Evolutionary conservation across 2,329 filamentous ascomycete genomes (phyloP).

Genomic region (Cladophialophora psammophila): DNA sequence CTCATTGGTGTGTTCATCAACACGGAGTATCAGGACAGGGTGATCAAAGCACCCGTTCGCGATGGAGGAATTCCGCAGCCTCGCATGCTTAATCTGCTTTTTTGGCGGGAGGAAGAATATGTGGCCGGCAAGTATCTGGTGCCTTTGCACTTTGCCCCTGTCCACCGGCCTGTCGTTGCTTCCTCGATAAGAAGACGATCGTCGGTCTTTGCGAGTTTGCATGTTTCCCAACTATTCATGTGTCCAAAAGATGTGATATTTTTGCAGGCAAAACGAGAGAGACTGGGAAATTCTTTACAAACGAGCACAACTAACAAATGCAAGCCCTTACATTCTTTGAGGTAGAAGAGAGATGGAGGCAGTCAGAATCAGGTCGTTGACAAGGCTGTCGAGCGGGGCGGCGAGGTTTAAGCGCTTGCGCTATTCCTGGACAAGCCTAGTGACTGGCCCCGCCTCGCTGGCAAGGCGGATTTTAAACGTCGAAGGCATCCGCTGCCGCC

Average conservation of each 20-base stretch:
- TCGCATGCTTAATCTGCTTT: neutral
- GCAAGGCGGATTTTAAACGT: neutral
- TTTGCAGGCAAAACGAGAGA: neutral
- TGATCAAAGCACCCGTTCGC: neutral
- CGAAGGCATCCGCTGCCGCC: neutral
- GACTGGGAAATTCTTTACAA: neutral
- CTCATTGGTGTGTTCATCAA: neutral
- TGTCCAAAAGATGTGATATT: neutral
- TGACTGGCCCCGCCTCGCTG: neutral
- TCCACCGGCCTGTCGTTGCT: neutral
- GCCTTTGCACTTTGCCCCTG: neutral
- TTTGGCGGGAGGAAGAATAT: neutral
- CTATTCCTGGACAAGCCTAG: neutral
- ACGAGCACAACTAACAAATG: neutral
- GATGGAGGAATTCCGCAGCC: neutral
- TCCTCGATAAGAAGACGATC: neutral
- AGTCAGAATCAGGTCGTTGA: neutral
- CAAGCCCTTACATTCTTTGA: neutral
- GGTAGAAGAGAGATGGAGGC: neutral
- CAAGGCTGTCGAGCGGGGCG: neutral
- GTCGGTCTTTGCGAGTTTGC: neutral
- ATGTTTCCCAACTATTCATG: neutral
- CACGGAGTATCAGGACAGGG: neutral
- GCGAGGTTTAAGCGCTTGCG: neutral
- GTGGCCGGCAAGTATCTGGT: neutral